Evolutionary conservation across 208 protist genomes (phyloP).

Genomic region (Zelonia costaricensis): DNA sequence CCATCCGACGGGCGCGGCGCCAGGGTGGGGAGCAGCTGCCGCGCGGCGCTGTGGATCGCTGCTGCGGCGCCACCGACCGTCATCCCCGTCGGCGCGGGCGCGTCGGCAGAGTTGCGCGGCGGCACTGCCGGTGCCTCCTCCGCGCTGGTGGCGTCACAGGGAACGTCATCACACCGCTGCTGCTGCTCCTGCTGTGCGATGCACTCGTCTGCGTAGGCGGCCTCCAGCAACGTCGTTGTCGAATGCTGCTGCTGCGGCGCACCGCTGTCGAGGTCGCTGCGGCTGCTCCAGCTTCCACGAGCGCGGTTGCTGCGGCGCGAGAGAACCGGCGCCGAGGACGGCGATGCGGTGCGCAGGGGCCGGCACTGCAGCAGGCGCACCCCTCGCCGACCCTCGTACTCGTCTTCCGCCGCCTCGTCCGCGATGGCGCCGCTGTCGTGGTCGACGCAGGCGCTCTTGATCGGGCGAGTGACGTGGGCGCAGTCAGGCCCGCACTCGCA

Average conservation of each 20-base stretch:
- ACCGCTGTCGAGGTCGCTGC: not conserved
- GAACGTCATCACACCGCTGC: not conserved
- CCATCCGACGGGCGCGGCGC: not conserved
- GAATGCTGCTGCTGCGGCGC: not conserved
- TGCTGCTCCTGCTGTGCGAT: not conserved
- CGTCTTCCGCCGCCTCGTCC: not conserved
- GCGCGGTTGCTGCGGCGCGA: slow-evolving; percentile 8
- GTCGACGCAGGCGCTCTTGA: too few species aligned
- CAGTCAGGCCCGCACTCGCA: too few species aligned
- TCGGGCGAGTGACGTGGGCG: too few species aligned
- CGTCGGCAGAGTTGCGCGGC: too few species aligned
- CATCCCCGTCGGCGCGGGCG: too few species aligned
- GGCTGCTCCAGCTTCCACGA: too few species aligned
- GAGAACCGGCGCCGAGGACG: slow-evolving; percentile 17
- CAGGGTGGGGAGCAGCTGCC: not conserved
- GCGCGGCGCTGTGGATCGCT: too few species aligned
- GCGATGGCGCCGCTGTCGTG: not conserved
- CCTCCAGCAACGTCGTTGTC: slow-evolving; percentile 3
- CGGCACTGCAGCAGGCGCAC: not conserved
- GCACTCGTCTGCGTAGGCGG: slow-evolving; percentile 6
- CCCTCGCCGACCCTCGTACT: not conserved
- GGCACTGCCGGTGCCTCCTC: too few species aligned
- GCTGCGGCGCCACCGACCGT: too few species aligned
- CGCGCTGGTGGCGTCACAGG: too few species aligned
- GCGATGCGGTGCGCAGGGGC: not conserved